Evolutionary conservation across 371 early-diverging fungal species (phyloP).

Genomic region (Actinomucor elegans): DNA sequence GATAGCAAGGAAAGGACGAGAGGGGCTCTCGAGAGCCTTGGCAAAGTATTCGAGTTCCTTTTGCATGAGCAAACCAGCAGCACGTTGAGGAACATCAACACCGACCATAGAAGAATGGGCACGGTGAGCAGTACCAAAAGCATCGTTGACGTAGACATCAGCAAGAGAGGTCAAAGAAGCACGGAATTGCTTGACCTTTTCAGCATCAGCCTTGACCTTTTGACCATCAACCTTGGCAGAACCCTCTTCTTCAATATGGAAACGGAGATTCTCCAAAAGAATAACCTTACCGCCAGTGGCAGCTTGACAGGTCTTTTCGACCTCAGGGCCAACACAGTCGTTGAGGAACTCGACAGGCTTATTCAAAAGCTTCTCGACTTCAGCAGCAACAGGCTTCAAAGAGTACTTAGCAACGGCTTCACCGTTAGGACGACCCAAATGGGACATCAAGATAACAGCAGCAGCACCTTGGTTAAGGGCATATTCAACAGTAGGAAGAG

Average conservation of each 20-base stretch:
- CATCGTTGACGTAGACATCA: constrained; percentile 98
- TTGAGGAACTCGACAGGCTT: constrained; percentile 89
- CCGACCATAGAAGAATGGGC: constrained; percentile 97
- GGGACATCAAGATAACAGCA: constrained; percentile 95
- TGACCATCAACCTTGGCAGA: constrained; percentile 87
- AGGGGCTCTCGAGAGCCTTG: constrained; percentile 92
- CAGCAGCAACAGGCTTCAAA: constrained; percentile 90
- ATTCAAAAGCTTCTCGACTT: constrained; percentile 78
- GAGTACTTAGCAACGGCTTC: constrained; percentile 86
- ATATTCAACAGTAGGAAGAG: constrained; percentile 94
- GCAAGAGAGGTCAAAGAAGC: constrained; percentile 90
- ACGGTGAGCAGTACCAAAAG: constrained; percentile 99
- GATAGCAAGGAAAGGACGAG: constrained; percentile 95
- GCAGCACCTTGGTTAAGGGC: constrained; percentile 85
- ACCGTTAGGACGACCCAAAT: constrained; percentile 98
- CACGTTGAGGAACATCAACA: constrained; percentile 85
- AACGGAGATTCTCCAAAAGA: constrained; percentile 97
- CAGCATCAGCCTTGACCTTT: constrained; percentile 80
- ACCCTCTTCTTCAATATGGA: constrained; percentile 99
- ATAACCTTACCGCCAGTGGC: constrained; percentile 87
- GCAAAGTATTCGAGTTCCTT: constrained; percentile 98
- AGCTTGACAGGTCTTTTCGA: constrained; percentile 79
- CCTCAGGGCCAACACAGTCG: constrained; percentile 92
- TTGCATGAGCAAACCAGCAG: constrained; percentile 98
- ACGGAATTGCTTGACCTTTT: constrained; percentile 85